Conservation (phyloP, 2,329 filamentous ascomycete genomes). For the Saccharata proteae region DNA sequence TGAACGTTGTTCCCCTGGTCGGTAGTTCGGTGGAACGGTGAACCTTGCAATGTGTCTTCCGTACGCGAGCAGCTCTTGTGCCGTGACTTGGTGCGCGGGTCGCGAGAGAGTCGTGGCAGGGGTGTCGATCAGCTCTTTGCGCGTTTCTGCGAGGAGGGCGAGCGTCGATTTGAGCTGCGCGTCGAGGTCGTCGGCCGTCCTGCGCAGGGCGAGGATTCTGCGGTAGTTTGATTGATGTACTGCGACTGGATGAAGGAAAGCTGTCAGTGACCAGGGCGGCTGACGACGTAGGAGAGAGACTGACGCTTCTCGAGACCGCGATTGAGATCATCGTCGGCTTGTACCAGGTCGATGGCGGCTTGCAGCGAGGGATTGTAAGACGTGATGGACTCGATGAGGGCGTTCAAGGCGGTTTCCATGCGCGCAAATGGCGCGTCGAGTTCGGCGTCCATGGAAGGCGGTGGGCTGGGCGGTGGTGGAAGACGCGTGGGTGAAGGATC, state of each 20-base stretch:
- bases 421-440: slow-evolving; percentile 33
- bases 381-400: slow-evolving; percentile 65
- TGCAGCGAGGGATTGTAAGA: slow-evolving; percentile 66
- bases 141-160: slow-evolving; percentile 55
- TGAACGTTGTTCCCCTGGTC: slow-evolving; percentile 12
- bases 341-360: slow-evolving; percentile 56
- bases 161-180: slow-evolving; percentile 60
- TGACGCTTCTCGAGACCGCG: slow-evolving; percentile 54
- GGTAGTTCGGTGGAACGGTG: slow-evolving; percentile 55
- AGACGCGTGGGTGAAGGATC: too few species aligned
- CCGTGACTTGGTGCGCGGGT: slow-evolving; percentile 42
- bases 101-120: slow-evolving; percentile 27
- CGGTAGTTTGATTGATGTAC: slow-evolving; percentile 63
- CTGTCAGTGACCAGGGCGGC: slow-evolving; percentile 3
- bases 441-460: slow-evolving; percentile 30
- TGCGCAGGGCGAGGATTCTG: slow-evolving; percentile 56
- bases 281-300: slow-evolving; percentile 5
- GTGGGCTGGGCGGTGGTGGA: too few species aligned
- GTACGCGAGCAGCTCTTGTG: slow-evolving; percentile 63
- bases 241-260: slow-evolving; percentile 48
- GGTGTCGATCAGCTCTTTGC: slow-evolving; percentile 54
- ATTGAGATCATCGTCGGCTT: slow-evolving; percentile 57
- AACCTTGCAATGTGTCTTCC: slow-evolving; percentile 70
- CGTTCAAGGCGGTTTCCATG: slow-evolving; percentile 42
- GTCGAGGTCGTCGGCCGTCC: slow-evolving; percentile 54